Base-by-base conservation (phyloP, 768 basidiomycete genomes). In the Mycena kentingensis region DNA sequence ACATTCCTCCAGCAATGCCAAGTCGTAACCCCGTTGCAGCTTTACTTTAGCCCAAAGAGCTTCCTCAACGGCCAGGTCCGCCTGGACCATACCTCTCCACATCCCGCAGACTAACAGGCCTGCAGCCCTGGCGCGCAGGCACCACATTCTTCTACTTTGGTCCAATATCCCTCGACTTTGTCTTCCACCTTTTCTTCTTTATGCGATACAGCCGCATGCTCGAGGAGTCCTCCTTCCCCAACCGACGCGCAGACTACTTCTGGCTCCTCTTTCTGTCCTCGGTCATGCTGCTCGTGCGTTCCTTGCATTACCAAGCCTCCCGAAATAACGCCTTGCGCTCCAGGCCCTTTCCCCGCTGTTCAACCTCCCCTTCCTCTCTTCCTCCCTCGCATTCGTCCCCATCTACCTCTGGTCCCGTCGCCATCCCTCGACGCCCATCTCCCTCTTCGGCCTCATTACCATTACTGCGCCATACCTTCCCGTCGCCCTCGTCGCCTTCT, bases 101-200 rank as follows among this genome's bases (percentile, higher is more conserved):
- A 22, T 37, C 16, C 22, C 15, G 28, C 28, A 51, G 43, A 16
- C 27, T 41, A 37, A 52, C 52, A 60, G 50, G 63, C 22, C n/a
- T 43, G 31, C 51, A 97, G 93, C 78, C 86, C 60, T 98, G 94
- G 94, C 81, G 96, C 25, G 79, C 84, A 39, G 69, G 87, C 35
- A 95, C 94, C 25, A 96, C 90, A 11, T 98, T 98, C 79, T 87
- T 94, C 63, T 99, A 95, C 72, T 98, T 98, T 71, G 97, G 96
- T 11, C 82, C 87, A 1, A 83, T 98, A 65, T 93, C 90, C 4
- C 74, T 98, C 19, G 96, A 98, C 69, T 93, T 98, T 61, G 80
- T 96, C 52, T 97, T 98, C 71, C 96, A 98, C 68, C 79, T 99
- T 47, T 98, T 98, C 78, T 99, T 98, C 79, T 97, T 99, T 68